Conservation (phyloP, 306 rosid species). For the Phaseolus lunatus region DNA sequence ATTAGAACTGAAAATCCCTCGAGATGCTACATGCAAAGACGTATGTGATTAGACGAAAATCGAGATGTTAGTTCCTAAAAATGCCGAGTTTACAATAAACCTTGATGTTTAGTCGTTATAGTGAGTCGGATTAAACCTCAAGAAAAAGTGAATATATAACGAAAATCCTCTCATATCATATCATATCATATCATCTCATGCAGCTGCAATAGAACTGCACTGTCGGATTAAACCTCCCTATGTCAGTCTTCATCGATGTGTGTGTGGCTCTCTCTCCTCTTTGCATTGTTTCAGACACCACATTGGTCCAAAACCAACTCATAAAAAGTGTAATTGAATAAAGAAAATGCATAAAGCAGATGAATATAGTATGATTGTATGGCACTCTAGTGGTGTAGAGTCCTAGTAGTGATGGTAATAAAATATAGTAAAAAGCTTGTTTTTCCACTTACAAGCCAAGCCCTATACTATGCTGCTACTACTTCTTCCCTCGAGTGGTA, state of each 20-base stretch:
- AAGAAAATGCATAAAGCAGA: not conserved
- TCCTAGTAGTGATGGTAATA: not conserved
- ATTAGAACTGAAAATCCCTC: not conserved
- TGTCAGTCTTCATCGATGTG: slow-evolving; percentile 22
- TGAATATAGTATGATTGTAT: slow-evolving; percentile 12
- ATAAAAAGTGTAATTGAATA: not conserved
- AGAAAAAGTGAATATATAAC: slow-evolving; percentile 6
- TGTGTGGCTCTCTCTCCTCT: no score
- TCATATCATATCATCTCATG: not conserved
- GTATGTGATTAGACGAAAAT: not conserved
- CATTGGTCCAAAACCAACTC: slow-evolving; percentile 23
- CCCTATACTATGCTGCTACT: slow-evolving; percentile 42
- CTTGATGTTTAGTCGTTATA: not conserved
- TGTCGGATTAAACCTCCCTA: slow-evolving; percentile 47
- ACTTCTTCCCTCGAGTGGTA: slow-evolving; percentile 46
- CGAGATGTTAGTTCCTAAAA: slow-evolving; percentile 9
- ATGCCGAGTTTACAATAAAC: not conserved
- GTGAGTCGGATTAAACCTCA: not conserved
- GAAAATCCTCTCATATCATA: not conserved
- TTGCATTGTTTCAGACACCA: slow-evolving; percentile 1
- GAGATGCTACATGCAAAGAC: not conserved
- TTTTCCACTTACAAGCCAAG: slow-evolving; percentile 11
- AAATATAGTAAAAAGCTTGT: not conserved
- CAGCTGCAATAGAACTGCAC: slow-evolving; percentile 54
- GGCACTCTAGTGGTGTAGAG: slow-evolving; percentile 19